phyloP scores from a whole-genome alignment of 805 yeast species.

The Saccharomycodes ludwigii region DNA sequence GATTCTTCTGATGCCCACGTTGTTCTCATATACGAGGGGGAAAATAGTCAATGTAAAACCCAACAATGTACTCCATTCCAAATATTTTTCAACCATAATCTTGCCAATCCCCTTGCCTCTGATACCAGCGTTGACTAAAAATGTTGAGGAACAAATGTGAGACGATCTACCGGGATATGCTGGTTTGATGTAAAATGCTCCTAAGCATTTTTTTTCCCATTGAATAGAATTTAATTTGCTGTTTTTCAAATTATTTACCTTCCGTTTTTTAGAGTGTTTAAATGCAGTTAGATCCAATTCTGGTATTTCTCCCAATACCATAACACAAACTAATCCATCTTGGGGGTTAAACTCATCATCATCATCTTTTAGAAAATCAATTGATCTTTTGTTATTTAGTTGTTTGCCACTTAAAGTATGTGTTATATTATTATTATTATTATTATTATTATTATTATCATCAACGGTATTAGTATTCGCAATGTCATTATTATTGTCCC shows the following conservation, averaged over 20 bases:
- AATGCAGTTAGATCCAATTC: conserved; percentile 28
- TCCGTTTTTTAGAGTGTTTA: conserved; percentile 4
- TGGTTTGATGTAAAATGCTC: conserved; percentile 75
- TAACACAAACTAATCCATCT: conserved; percentile 39
- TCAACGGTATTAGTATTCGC: no score
- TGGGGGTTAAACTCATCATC: conserved; percentile 5
- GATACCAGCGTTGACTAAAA: conserved; percentile 85
- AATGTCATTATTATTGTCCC: no score
- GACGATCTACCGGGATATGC: conserved; percentile 88
- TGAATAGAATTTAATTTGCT: conserved; percentile 31
- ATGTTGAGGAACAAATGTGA: conserved; percentile 83
- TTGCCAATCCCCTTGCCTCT: conserved; percentile 87
- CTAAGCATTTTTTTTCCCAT: conserved; percentile 91
- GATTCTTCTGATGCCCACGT: conserved; percentile 68
- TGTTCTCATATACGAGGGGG: conserved; percentile 80
- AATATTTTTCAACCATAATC: conserved; percentile 67
- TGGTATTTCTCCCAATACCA: conserved; percentile 66
- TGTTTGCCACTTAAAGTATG: no score
- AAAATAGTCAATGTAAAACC: conserved; percentile 80
- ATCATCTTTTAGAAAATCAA: not conserved
- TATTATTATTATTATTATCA: no score
- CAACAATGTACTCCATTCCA: conserved; percentile 83
- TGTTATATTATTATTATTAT: no score
- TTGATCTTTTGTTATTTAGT: not conserved
- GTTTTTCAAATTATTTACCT: conserved; percentile 12